Conservation (phyloP, 2,329 filamentous ascomycete genomes). For the Fusarium sp. region DNA sequence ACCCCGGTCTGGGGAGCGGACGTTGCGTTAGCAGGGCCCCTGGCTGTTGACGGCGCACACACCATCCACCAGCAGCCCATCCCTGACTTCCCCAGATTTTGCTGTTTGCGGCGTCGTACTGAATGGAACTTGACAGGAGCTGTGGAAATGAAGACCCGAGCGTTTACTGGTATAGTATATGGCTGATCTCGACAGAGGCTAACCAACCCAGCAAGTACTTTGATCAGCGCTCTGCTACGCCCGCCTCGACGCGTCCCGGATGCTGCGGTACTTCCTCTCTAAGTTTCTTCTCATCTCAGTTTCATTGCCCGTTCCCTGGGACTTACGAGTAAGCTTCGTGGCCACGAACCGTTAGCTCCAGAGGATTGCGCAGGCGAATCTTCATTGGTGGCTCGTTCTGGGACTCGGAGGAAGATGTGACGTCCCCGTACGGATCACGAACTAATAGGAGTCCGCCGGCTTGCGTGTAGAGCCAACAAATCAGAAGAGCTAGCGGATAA, state of each 20-base stretch:
- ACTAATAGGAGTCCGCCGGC: slow-evolving; percentile 13
- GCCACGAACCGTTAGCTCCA: slow-evolving; percentile 38
- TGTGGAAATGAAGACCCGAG: slow-evolving; percentile 29
- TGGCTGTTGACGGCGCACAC: slow-evolving; percentile 46
- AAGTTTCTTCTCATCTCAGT: slow-evolving; percentile 12
- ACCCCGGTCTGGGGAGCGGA: slow-evolving; percentile 43
- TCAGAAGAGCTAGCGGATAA: slow-evolving; percentile 23
- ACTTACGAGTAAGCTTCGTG: slow-evolving; percentile 34
- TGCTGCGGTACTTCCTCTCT: slow-evolving; percentile 26
- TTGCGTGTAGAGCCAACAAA: slow-evolving; percentile 13
- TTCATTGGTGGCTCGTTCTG: slow-evolving; percentile 30
- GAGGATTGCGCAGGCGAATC: slow-evolving; percentile 12
- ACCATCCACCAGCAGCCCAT: slow-evolving; percentile 46
- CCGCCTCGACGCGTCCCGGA: slow-evolving; percentile 30
- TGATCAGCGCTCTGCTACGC: slow-evolving; percentile 27
- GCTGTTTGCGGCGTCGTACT: slow-evolving; percentile 28
- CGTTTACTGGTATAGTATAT: slow-evolving; percentile 4
- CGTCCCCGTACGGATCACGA: slow-evolving; percentile 36
- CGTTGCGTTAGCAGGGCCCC: slow-evolving; percentile 44
- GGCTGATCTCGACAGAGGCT: slow-evolving; percentile 27
- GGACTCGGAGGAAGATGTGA: slow-evolving; percentile 26
- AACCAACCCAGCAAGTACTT: slow-evolving; percentile 1
- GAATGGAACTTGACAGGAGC: slow-evolving; percentile 23
- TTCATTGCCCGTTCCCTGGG: slow-evolving; percentile 29
- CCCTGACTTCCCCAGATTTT: slow-evolving; percentile 53